A percentile compares a stretch with the other conserved stretches of the same genome.
These are phyloP conservation scores for Phytopythium aichiense DNA, from an alignment of 352 stramenopile genomes.

Conservation along the genomic window DNA sequence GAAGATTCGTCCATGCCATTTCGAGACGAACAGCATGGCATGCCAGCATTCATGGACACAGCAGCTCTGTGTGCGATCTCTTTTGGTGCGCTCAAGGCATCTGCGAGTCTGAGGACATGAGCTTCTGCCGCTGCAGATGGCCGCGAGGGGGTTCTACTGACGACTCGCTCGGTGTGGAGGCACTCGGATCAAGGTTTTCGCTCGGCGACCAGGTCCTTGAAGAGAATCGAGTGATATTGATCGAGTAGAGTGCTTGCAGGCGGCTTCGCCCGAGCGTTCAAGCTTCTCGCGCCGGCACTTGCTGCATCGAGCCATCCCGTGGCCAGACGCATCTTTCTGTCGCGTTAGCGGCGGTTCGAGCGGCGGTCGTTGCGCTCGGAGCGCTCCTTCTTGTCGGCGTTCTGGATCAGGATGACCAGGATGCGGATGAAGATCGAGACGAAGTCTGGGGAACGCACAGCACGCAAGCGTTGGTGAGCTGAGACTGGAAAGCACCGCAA, in stretches of 20 bases:
- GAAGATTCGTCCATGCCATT: neutral
- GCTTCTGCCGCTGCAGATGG: neutral
- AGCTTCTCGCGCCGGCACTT: neutral
- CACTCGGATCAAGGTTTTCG: neutral
- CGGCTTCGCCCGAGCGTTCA: neutral
- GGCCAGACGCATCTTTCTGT: neutral
- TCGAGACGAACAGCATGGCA: too few species aligned
- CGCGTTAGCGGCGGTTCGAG: conserved; percentile 11
- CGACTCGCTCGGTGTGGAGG: neutral
- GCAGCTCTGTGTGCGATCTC: too few species aligned
- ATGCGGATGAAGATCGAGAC: conserved; percentile 77
- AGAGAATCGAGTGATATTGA: neutral
- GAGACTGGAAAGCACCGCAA: neutral
- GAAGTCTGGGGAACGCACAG: conserved; percentile 29
- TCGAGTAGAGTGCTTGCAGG: neutral
- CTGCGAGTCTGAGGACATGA: neutral
- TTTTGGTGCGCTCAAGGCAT: too few species aligned
- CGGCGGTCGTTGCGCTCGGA: conserved; percentile 5
- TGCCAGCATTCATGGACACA: too few species aligned
- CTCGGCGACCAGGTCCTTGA: neutral
- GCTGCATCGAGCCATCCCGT: neutral
- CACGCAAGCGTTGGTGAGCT: neutral
- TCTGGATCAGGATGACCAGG: conserved; percentile 61
- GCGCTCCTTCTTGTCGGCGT: conserved; percentile 43
- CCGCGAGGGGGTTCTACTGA: too few species aligned